Evolutionary conservation across 2,329 filamentous ascomycete genomes (phyloP).

Genomic region (Colletotrichum plurivorum): DNA sequence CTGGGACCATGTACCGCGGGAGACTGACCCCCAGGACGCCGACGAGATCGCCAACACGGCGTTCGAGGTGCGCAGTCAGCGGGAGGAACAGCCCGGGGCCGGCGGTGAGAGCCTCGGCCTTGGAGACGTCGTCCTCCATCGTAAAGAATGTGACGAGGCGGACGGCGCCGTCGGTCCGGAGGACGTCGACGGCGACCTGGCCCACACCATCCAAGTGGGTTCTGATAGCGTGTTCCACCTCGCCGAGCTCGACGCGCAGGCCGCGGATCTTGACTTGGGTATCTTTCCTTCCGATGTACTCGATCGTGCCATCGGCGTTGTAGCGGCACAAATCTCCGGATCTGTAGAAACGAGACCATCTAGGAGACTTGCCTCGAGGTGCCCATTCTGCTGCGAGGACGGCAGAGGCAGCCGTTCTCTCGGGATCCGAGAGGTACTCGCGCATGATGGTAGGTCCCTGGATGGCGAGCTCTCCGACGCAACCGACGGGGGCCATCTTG

Average conservation of each 20-base stretch:
- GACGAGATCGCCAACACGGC: too few relatives aligned
- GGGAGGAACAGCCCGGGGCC: too few relatives aligned
- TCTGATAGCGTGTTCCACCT: constrained; percentile 13
- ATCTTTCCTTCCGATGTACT: constrained; percentile 44
- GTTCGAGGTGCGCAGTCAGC: too few relatives aligned
- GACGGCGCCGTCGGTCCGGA: not conserved
- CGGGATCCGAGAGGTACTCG: constrained; percentile 9
- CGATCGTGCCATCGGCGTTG: not conserved
- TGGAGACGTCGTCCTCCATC: too few relatives aligned
- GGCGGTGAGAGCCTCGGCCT: too few relatives aligned
- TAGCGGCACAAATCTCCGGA: constrained; percentile 16
- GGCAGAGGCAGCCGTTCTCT: not conserved
- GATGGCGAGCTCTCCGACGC: constrained; percentile 40
- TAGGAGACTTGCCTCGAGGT: not conserved
- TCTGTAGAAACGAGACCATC: constrained; percentile 26
- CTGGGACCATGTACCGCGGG: constrained; percentile 44
- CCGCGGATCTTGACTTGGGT: constrained; percentile 62
- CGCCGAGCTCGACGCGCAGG: constrained; percentile 59
- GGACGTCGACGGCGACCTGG: constrained; percentile 13
- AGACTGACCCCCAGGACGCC: constrained; percentile 1
- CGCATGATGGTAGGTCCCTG: constrained; percentile 25
- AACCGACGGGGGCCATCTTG: constrained; percentile 35
- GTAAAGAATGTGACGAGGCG: not conserved
- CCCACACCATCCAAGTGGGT: not conserved
- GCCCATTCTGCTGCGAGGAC: constrained; percentile 4